Conservation (phyloP, 257 asterid genomes). For the Nemophila menziesii region DNA sequence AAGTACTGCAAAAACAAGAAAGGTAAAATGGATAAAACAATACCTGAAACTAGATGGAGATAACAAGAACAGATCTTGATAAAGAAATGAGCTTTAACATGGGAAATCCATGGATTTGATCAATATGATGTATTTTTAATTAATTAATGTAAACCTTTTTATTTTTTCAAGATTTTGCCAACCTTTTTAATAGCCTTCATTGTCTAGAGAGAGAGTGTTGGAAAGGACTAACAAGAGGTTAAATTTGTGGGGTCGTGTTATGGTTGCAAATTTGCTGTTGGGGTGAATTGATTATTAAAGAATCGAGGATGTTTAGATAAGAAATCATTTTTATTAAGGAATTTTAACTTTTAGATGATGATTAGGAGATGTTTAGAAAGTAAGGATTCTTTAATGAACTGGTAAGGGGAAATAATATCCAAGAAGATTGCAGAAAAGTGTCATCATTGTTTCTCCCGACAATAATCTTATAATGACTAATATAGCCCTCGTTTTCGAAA, state of each 20-base stretch:
- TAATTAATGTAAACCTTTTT: constrained; percentile 15
- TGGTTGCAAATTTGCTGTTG: constrained; percentile 44
- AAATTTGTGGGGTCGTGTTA: constrained; percentile 42
- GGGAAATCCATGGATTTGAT: constrained; percentile 21
- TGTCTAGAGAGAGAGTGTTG: constrained; percentile 15
- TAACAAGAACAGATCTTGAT: constrained; percentile 45
- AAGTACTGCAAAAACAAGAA: constrained; percentile 7
- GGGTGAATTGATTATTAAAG: constrained; percentile 18
- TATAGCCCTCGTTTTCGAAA: neutral
- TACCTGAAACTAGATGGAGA: constrained; percentile 23
- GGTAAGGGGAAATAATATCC: constrained; percentile 11
- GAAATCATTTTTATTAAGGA: constrained; percentile 4
- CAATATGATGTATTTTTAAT: constrained; percentile 8
- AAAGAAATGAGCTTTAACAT: constrained; percentile 20
- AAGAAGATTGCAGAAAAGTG: constrained; percentile 7
- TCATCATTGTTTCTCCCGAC: constrained; percentile 12
- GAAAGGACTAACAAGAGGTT: constrained; percentile 11
- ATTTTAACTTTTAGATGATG: constrained; percentile 14
- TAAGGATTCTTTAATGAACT: constrained; percentile 10
- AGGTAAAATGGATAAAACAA: too few relatives aligned
- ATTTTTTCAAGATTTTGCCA: constrained; percentile 20
- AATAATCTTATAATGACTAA: constrained; percentile 7
- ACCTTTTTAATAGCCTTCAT: constrained; percentile 41
- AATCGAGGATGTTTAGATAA: neutral
- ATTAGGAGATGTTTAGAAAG: constrained; percentile 9